phyloP scores from a whole-genome alignment of 2,329 filamentous ascomycete genomes.

The Cadophora gregata region DNA sequence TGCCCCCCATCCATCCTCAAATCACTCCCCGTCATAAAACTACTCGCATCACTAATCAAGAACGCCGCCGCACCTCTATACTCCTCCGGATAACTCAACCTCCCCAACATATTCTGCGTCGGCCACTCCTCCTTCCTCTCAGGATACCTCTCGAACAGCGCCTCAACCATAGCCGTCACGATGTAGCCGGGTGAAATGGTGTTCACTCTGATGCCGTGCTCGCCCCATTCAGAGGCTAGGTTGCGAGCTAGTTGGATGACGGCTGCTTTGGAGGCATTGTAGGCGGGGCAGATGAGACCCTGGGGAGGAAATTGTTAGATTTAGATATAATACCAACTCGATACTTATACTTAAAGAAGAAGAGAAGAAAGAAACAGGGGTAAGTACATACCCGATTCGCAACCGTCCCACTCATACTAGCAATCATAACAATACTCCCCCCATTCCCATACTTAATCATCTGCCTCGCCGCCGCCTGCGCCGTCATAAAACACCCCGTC shows the following conservation, averaged over 20 bases:
- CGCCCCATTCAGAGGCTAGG: conserved; percentile 75
- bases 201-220: conserved; percentile 74
- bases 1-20: conserved; percentile 43
- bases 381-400: conserved; percentile 66
- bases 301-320: conserved; percentile 33
- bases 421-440: conserved; percentile 71
- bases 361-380: background rate
- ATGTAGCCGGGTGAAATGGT: conserved; percentile 83
- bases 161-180: conserved; percentile 82
- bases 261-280: conserved; percentile 78
- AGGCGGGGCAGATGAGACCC: conserved; percentile 68
- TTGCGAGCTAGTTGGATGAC: conserved; percentile 75
- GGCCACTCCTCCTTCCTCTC: conserved; percentile 74
- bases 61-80: conserved; percentile 75
- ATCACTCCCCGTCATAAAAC: conserved; percentile 64
- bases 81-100: conserved; percentile 70
- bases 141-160: conserved; percentile 77
- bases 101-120: conserved; percentile 82
- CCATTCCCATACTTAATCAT: conserved; percentile 63
- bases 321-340: background rate
- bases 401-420: conserved; percentile 72
- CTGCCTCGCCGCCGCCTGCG: conserved; percentile 84
- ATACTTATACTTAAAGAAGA: conserved; percentile 7
- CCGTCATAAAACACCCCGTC: conserved; percentile 85
- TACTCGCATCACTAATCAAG: conserved; percentile 69